Conservation (phyloP, 345 rosid genomes). For the rapeseed (Brassica napus) region Da-Ae NC_063441.1:7168501-7169000, state of each 20-base stretch:
- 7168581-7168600: slow-evolving; percentile 75
- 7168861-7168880: neutral
- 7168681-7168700: neutral
- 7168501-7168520: slow-evolving; percentile 77
- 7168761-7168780: slow-evolving; percentile 79
- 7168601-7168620: slow-evolving; percentile 75
- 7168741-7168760: slow-evolving; percentile 84
- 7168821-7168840: slow-evolving; percentile 36
- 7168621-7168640: slow-evolving; percentile 73
- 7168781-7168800: slow-evolving; percentile 58
- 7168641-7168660: neutral
- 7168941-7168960: neutral
- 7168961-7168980: neutral
- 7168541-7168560: slow-evolving; percentile 47
- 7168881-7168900: slow-evolving; percentile 6
- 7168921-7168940: slow-evolving; percentile 24
- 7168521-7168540: slow-evolving; percentile 56
- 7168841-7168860: slow-evolving; percentile 60
- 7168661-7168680: neutral
- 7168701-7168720: slow-evolving; percentile 4
- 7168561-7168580: slow-evolving; percentile 50
- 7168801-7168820: slow-evolving; percentile 33
- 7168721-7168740: slow-evolving; percentile 89
- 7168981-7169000: neutral
- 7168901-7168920: slow-evolving; percentile 11